Evolutionary conservation across 257 asterid genomes (phyloP), one percentile per base, ranked within the genome.

Genomic region (Fraxinus pennsylvanica): DNA sequence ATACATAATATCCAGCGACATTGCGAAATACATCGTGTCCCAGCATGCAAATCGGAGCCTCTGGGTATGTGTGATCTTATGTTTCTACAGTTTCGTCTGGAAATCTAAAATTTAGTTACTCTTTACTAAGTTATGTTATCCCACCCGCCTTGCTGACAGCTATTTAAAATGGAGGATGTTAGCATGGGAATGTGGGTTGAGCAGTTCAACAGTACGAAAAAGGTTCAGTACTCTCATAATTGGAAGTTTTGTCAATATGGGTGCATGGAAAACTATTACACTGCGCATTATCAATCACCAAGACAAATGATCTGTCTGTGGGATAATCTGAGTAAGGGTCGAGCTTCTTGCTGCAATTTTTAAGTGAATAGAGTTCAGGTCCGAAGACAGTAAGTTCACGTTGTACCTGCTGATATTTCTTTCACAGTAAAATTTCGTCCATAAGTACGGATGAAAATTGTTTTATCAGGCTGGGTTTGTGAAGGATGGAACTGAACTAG

Each of bases 171-270:
- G 99, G 99, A 95, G 88, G 99, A 95, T 41, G 99, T 95, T 81
- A 95, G 99, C 89, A 93, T 95, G 98, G 99, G 99, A 78, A 91
- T 93, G 98, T 93, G 98, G 99, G 97, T 95, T 6, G 97, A 91
- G 87, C 91, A 85, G 79, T 91, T 89, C 91, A 93, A 91, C 90
- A 86, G 87, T 85, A 83, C 95, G 3, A 76, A 72, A 68, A 78
- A 73, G 33, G 96, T 93, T 5, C 92, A 87, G 74, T 93, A 96
- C 84, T 61, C 85, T 10, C 99, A 96, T 84, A 93, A 73, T 80
- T 90, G 93, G 97, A 96, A 91, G 74, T 96, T 90, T 50, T 96
- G 99, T 74, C 97, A 96, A 79, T 92, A 92, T 78, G 99, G 99
- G 6, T 96, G 98, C 85, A 85, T 89, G 92, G 92, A 89, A 79